Percentiles rank a stretch among this genome's conserved stretches.
These are phyloP conservation scores for Penicillium flavigenum DNA, from an alignment of 495 filamentous ascomycete species.

Conservation along the genomic window DNA sequence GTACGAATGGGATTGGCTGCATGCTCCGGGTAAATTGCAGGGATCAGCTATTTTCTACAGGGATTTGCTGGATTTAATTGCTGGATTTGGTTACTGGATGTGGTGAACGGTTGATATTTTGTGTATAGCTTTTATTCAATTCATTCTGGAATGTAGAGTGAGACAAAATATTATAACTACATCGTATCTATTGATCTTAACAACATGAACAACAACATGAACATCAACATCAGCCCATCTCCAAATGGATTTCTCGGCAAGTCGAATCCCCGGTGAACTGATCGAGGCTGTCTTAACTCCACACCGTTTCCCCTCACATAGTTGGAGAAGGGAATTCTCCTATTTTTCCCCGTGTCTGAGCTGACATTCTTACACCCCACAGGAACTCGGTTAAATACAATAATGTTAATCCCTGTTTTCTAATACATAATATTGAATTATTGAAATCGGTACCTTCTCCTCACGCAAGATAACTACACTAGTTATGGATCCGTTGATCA, in stretches of 20 bases:
- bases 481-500: neutral
- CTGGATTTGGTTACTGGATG: too few species aligned
- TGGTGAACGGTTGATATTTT: neutral
- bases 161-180: neutral
- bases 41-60: neutral
- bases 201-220: too few species aligned
- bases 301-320: conserved; percentile 36
- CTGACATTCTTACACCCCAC: too few species aligned
- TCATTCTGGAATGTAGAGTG: neutral
- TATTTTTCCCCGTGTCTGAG: neutral
- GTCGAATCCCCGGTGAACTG: conserved; percentile 36
- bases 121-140: neutral
- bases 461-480: neutral
- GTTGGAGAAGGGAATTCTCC: conserved; percentile 31
- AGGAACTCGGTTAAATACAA: neutral
- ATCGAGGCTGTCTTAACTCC: conserved; percentile 25
- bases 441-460: neutral
- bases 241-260: conserved; percentile 19
- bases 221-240: conserved; percentile 4
- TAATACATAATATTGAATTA: too few species aligned
- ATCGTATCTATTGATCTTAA: neutral
- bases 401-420: too few species aligned
- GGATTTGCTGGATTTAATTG: neutral
- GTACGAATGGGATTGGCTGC: conserved; percentile 27
- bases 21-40: conserved; percentile 14